phyloP scores from a whole-genome alignment of 306 rosid genomes.

The Prosopis cineraria region DNA sequence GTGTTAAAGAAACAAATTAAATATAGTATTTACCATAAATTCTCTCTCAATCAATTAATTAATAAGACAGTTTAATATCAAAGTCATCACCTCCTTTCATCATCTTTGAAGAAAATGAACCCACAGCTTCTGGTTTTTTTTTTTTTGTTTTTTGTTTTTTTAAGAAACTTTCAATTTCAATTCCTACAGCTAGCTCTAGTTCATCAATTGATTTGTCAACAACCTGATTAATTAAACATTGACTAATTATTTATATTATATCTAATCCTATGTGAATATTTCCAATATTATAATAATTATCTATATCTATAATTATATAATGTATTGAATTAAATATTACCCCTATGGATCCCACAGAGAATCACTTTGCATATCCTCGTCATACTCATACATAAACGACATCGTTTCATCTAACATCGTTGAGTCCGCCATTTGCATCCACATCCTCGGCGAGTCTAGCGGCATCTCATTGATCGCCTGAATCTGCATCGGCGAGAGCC shows the following conservation, averaged over 20 bases:
- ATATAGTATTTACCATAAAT: background rate
- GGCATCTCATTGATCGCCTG: constrained; percentile 62
- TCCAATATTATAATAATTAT: background rate
- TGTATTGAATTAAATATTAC: background rate
- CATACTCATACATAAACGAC: constrained; percentile 39
- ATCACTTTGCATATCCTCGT: constrained; percentile 38
- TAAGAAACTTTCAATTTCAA: background rate
- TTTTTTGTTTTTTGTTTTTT: too few species aligned
- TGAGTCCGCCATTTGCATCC: constrained; percentile 49
- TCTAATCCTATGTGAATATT: background rate
- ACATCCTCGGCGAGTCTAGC: constrained; percentile 48
- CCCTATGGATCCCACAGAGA: constrained; percentile 57
- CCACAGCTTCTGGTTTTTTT: background rate
- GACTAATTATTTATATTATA: background rate
- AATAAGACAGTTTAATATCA: background rate
- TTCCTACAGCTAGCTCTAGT: background rate
- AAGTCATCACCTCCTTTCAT: background rate
- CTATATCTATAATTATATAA: background rate
- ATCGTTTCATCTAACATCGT: constrained; percentile 32
- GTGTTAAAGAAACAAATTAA: background rate
- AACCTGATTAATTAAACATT: background rate
- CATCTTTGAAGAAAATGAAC: background rate
- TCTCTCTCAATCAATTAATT: background rate
- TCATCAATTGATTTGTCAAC: constrained; percentile 5
- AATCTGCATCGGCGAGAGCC: constrained; percentile 53